Conservation (phyloP, 306 rosid genomes). For the Sophora flavescens region DNA sequence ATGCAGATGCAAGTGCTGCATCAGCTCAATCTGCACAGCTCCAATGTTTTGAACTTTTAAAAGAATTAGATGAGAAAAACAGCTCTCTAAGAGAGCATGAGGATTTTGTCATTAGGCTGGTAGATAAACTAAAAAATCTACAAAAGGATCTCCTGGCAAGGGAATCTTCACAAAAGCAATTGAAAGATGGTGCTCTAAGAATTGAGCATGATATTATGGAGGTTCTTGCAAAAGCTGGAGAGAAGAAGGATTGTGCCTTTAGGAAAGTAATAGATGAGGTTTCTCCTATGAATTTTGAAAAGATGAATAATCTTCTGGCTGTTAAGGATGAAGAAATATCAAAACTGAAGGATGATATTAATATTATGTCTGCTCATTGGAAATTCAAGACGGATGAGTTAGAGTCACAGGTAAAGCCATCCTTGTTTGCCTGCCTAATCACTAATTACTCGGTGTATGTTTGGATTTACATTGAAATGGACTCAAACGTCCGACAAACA, state of each 20-base stretch:
- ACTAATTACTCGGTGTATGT: not conserved
- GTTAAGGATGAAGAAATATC: slow-evolving; percentile 84
- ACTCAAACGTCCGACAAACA: too few relatives aligned
- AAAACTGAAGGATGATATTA: slow-evolving; percentile 80
- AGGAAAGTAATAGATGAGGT: slow-evolving; percentile 79
- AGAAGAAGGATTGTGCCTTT: slow-evolving; percentile 75
- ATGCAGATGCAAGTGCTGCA: slow-evolving; percentile 87
- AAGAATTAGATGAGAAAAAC: slow-evolving; percentile 81
- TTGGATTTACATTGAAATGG: too few relatives aligned
- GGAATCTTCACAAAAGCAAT: slow-evolving; percentile 91
- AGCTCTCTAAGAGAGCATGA: slow-evolving; percentile 79
- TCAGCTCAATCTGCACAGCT: slow-evolving; percentile 82
- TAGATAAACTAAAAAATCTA: slow-evolving; percentile 78
- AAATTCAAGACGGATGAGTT: slow-evolving; percentile 86
- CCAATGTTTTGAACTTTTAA: slow-evolving; percentile 72
- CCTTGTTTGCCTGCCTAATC: slow-evolving; percentile 5
- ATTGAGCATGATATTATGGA: slow-evolving; percentile 83
- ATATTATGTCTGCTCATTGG: slow-evolving; percentile 86
- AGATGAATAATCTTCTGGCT: slow-evolving; percentile 70
- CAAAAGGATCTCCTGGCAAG: slow-evolving; percentile 85
- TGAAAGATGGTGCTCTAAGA: slow-evolving; percentile 83
- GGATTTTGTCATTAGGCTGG: slow-evolving; percentile 73
- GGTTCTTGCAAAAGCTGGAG: slow-evolving; percentile 71
- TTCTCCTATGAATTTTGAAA: slow-evolving; percentile 84
- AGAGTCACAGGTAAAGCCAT: slow-evolving; percentile 81